Conservation (phyloP, 331 rosid species). For the Saraca asoca region DNA sequence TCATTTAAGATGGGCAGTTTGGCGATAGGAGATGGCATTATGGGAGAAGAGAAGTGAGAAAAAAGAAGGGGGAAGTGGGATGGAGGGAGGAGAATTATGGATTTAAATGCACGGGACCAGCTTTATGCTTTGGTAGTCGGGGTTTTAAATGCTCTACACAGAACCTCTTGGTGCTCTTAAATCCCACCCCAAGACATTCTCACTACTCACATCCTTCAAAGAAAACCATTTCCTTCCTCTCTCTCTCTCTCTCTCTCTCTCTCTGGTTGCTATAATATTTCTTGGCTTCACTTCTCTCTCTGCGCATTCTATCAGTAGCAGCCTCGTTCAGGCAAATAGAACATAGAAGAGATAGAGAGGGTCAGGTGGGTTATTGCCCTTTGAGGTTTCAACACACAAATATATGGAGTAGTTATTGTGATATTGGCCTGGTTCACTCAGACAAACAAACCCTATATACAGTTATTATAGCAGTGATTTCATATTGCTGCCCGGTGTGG, state of each 20-base stretch:
- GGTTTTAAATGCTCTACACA: slow-evolving; percentile 45
- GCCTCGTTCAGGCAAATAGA: slow-evolving; percentile 18
- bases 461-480: neutral
- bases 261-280: neutral
- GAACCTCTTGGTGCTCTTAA: slow-evolving; percentile 39
- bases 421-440: slow-evolving; percentile 73
- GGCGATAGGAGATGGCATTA: slow-evolving; percentile 21
- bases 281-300: slow-evolving; percentile 11
- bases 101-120: slow-evolving; percentile 51
- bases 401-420: slow-evolving; percentile 47
- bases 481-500: neutral
- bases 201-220: slow-evolving; percentile 25
- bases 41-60: neutral
- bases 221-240: neutral
- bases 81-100: slow-evolving; percentile 38
- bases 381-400: neutral
- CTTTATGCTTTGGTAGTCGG: slow-evolving; percentile 54
- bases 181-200: slow-evolving; percentile 22
- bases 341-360: neutral
- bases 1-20: slow-evolving; percentile 17
- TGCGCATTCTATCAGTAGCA: neutral
- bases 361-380: neutral
- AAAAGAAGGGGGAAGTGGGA: slow-evolving; percentile 18
- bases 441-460: slow-evolving; percentile 13
- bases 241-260: neutral